Conservation (phyloP, 164 flowering plant species). For the Echeveria elegans region DNA sequence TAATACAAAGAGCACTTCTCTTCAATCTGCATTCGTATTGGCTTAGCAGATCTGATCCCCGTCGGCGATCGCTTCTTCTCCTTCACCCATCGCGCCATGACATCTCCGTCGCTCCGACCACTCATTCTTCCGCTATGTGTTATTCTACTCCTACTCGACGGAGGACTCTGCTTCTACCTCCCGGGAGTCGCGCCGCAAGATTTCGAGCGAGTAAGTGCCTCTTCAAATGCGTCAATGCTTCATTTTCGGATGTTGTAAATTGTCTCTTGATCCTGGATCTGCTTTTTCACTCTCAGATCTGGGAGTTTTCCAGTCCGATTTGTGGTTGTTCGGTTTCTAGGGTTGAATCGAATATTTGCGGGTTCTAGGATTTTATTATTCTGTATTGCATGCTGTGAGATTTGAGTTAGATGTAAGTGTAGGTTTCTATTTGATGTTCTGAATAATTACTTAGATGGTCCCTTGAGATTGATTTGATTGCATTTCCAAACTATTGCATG, state of each 20-base stretch:
- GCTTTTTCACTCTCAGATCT: neutral
- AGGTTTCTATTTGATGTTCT: too few species aligned
- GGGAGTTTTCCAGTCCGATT: neutral
- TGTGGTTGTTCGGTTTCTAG: neutral
- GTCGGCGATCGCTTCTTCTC: neutral
- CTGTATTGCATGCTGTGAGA: neutral
- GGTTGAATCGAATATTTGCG: neutral
- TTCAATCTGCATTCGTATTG: neutral
- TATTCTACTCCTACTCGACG: neutral
- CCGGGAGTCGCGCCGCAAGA: constrained; percentile 6
- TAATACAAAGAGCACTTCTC: neutral
- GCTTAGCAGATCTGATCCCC: neutral
- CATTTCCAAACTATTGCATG: neutral
- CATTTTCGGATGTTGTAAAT: neutral
- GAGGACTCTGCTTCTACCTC: constrained; percentile 6
- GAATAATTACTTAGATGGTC: neutral
- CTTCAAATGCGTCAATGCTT: neutral
- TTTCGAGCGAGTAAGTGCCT: neutral
- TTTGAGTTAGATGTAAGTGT: too few species aligned
- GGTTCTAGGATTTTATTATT: neutral
- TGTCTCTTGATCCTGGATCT: neutral
- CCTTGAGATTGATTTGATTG: neutral
- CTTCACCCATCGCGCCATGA: constrained; percentile 2
- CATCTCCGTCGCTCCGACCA: neutral
- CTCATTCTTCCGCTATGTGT: neutral